Base-by-base conservation (phyloP, 1,284 basidiomycete species). In the Irpex rosettiformis region DNA sequence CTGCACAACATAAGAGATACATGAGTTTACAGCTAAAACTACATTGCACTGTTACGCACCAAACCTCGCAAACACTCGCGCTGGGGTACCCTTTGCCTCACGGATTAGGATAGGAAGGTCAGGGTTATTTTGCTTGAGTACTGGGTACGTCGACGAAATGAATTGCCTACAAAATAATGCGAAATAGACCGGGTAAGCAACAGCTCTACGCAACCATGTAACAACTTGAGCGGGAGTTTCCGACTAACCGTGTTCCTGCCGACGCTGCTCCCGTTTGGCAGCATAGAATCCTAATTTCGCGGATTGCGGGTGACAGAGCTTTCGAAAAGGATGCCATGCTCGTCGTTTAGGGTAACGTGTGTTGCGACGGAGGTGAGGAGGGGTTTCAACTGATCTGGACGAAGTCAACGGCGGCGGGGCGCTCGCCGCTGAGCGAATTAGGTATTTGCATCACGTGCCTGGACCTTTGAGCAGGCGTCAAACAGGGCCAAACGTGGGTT, bases 61-160 rank as follows among this genome's bases (percentile, higher is more conserved):
- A 70, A 94, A 96, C 69, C 94, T 81, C 49, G 91, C 94, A 78
- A 96, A 96, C 47, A 87, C 88, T 68, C 93, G 80, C 56, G 94
- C 92, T 52, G 92, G 91, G 7, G 93, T 93, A 29, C 91, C 93
- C 63, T 78, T 79, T n/a, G 94, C 94, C 77, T 97, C 93, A 64
- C 94, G 82, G 68, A 97, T 93, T 66, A 97, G 73, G 43, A 97
- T 83, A 40, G 94, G 95, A 29, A 97, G 76, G 73, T 96, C 88
- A 47, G 94, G 95, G 72, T 97, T 95, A 71, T 91, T 79, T 65
- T 89, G 80, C 78, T 97, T 97, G 73, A 97, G 83, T 53, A 79
- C 68, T 2, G 91, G 86, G 74, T 97, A 97, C 58, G 85, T 80
- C 25, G 89, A 79, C 55, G 88, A 75, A 71, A 97, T 86, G 77